Base-by-base conservation (phyloP, 2,329 filamentous ascomycete species). In the Clonostachys solani region DNA sequence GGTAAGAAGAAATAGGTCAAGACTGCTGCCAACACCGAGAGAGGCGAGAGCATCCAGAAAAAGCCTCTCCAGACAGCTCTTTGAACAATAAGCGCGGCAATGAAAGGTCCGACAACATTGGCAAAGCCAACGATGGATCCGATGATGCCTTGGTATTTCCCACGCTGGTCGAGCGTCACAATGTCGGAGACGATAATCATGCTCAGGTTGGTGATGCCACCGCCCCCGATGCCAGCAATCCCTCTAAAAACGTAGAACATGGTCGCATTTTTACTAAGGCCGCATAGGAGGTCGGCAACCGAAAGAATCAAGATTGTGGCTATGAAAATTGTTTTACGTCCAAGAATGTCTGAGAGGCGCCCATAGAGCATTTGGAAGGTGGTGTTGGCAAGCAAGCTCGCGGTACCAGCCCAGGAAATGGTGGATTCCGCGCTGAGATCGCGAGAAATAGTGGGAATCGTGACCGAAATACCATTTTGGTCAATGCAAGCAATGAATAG, bases 351-450 rank as follows among this genome's bases (percentile, higher is more conserved):
- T 1, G 80, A 83, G 4, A 84, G 55, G 4, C 80, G 72, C 17
- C 82, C 81, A 57, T 85, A 85, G 0, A 86, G 69, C 49, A 84
- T 79, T 52, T 83, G 81, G 52, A 85, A 86, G 33, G 78, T 75
- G 0, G 83, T 84, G 49, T 77, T 79, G 34, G 76, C 76, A 42
- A 81, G 74, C 42, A 81, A 60, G 5, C 71, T 69, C 10, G 74
- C 72, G 0, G 75, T 78, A 7, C 74, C 75, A 2, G 74, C 74
- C 77, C 77, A 80, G 2, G 74, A 70, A 42, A 83, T 83, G 4
- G 75, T 75, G n/a, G 65, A 66, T 50, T 64, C 62, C 2, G 68
- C 68, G 46, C 68, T 53, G 18, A 77, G 64, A 47, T 80, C 72
- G 46, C 64, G 57, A 46, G 72, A 69, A 54, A 81, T 72, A 33